phyloP scores from a whole-genome alignment of 78 protist species.

The Dictyostelium citrinum region DNA sequence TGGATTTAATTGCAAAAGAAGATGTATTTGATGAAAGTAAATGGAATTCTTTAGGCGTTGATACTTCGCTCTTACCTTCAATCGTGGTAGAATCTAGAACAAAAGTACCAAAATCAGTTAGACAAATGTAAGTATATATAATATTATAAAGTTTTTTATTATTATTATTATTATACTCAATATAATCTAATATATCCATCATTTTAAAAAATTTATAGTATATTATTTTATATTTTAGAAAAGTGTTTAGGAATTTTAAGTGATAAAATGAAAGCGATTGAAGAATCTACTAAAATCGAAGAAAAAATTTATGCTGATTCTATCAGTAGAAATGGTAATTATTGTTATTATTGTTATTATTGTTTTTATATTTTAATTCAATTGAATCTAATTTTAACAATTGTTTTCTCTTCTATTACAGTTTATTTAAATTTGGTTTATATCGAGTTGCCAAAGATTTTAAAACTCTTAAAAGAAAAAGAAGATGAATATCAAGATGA shows the following conservation, averaged over 20 bases:
- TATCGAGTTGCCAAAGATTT: slow-evolving; percentile 7
- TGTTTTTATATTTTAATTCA: neutral
- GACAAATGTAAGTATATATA: slow-evolving; percentile 13
- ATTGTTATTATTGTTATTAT: neutral
- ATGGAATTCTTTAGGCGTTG: slow-evolving; percentile 13
- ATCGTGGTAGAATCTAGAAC: neutral
- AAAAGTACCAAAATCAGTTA: slow-evolving; percentile 21
- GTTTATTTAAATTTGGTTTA: slow-evolving; percentile 22
- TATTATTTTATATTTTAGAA: slow-evolving; percentile 17
- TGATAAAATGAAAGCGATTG: slow-evolving; percentile 13
- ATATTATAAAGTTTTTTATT: too few species aligned
- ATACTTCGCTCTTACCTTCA: neutral
- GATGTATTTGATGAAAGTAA: slow-evolving; percentile 1
- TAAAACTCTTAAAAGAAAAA: neutral
- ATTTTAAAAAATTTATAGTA: neutral
- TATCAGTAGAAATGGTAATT: slow-evolving; percentile 15
- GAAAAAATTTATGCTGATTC: slow-evolving; percentile 17
- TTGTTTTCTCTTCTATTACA: neutral
- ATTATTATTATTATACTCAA: too few species aligned
- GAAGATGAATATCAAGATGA: neutral
- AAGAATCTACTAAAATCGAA: neutral
- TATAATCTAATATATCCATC: neutral
- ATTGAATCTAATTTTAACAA: neutral
- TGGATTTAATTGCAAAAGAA: slow-evolving; percentile 3
- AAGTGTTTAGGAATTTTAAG: neutral